A percentile compares a stretch with the other conserved stretches of the same genome.
Evolutionary conservation across 164 flowering plant genomes (phyloP).

Genomic region (Platanus orientalis): DNA sequence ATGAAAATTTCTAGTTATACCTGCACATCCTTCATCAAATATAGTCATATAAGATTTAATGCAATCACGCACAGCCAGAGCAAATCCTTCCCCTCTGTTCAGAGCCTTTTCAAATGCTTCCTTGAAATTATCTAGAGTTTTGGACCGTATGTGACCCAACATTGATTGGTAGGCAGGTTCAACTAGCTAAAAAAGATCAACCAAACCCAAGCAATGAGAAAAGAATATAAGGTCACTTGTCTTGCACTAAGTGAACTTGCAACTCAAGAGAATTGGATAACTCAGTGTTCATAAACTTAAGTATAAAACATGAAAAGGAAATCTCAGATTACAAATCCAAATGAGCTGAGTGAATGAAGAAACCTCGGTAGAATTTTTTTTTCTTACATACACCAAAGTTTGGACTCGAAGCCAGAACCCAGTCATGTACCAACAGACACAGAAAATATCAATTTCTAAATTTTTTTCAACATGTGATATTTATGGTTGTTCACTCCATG

Average conservation of each 20-base stretch:
- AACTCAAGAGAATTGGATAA: no score
- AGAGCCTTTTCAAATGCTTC: conserved; percentile 75
- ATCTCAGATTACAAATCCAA: not conserved
- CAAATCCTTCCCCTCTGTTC: conserved; percentile 65
- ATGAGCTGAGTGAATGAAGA: not conserved
- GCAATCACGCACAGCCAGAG: conserved; percentile 58
- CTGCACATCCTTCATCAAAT: conserved; percentile 79
- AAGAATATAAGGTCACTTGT: not conserved
- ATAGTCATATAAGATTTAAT: conserved; percentile 38
- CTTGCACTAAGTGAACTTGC: not conserved
- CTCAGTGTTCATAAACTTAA: not conserved
- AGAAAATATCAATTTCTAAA: not conserved
- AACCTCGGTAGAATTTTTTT: no score
- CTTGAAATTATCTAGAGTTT: conserved; percentile 64
- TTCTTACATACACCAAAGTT: not conserved
- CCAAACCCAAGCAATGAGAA: conserved; percentile 12
- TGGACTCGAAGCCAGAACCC: not conserved
- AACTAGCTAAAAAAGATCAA: conserved; percentile 49
- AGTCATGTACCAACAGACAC: not conserved
- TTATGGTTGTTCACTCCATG: not conserved
- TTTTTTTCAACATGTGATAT: not conserved
- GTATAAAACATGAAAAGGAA: no score
- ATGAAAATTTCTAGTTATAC: conserved; percentile 24
- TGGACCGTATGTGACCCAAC: conserved; percentile 77
- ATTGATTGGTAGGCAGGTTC: conserved; percentile 73